Percentiles rank a stretch among this genome's conserved stretches.
Conservation (phyloP, 768 basidiomycete genomes). For the Rickenella mellea region DNA sequence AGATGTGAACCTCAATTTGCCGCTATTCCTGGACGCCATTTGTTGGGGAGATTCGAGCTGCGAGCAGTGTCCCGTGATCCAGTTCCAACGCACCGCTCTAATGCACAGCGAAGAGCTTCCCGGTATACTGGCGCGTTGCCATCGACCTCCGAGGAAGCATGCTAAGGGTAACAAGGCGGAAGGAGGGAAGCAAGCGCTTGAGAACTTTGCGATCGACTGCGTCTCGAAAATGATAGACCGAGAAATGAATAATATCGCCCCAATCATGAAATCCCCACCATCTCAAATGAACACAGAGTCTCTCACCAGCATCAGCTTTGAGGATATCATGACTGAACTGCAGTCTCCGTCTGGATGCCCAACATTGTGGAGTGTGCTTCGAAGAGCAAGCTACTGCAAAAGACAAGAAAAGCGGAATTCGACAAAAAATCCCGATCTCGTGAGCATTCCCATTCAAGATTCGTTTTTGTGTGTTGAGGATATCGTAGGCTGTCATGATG, state of each 20-base stretch:
- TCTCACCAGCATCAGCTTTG: constrained; percentile 10
- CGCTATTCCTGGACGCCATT: constrained; percentile 22
- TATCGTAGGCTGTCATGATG: no score
- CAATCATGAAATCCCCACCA: constrained; percentile 2
- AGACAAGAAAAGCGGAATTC: no score
- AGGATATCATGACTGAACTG: constrained; percentile 5
- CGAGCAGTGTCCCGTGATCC: constrained; percentile 13
- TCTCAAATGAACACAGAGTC: constrained; percentile 10
- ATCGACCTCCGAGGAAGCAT: constrained; percentile 16
- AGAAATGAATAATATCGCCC: constrained; percentile 10
- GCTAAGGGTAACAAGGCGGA: no score
- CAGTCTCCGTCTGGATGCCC: no score
- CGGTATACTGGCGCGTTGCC: constrained; percentile 19
- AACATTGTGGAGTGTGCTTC: no score
- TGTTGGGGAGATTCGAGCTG: constrained; percentile 22
- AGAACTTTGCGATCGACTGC: constrained; percentile 14
- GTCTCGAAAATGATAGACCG: constrained; percentile 5
- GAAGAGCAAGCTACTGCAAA: no score
- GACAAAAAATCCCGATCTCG: no score
- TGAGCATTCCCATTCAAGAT: no score
- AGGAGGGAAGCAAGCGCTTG: constrained; percentile 13
- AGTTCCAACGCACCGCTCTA: constrained; percentile 12
- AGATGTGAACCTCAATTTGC: constrained; percentile 15
- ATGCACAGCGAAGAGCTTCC: constrained; percentile 17
- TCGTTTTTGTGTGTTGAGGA: no score